Percentiles rank a stretch among this genome's conserved stretches.
These are phyloP conservation scores for Tricladium varicosporioides DNA, from an alignment of 2,329 filamentous ascomycete genomes.

Conservation along the genomic window DNA sequence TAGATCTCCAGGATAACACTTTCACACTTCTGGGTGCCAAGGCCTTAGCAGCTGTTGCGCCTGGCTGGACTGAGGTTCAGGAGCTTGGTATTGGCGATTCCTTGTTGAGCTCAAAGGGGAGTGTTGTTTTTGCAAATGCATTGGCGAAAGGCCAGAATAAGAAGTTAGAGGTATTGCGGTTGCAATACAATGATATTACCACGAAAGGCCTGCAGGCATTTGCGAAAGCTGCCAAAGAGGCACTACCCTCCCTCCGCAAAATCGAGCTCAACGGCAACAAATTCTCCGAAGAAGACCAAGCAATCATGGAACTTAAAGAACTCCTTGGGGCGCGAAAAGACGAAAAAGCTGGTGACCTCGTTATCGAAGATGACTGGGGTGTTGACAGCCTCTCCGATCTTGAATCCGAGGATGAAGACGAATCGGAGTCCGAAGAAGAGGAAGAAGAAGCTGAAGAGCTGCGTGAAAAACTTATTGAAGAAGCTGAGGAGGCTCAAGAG, in stretches of 20 bases:
- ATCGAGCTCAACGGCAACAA: constrained; percentile 97
- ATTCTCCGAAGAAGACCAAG: constrained; percentile 80
- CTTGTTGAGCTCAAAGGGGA: constrained; percentile 75
- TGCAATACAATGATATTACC: constrained; percentile 96
- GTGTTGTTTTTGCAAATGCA: constrained; percentile 68
- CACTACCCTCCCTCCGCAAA: constrained; percentile 74
- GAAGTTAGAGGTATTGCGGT: constrained; percentile 74
- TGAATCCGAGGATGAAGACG: constrained; percentile 67
- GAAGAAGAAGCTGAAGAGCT: constrained; percentile 58
- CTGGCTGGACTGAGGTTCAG: constrained; percentile 70
- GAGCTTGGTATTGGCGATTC: constrained; percentile 92
- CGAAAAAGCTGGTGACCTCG: constrained; percentile 59
- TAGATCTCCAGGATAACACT: constrained; percentile 97
- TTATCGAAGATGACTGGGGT: constrained; percentile 80
- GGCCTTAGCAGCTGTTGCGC: constrained; percentile 72
- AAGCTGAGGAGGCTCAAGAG: constrained; percentile 69
- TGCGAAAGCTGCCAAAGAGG: constrained; percentile 62
- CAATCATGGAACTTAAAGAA: constrained; percentile 65
- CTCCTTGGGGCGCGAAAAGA: constrained; percentile 78
- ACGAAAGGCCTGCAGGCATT: constrained; percentile 70
- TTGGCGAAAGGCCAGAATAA: constrained; percentile 73
- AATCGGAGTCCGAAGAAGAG: constrained; percentile 65
- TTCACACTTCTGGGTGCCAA: constrained; percentile 80
- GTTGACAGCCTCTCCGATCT: constrained; percentile 85
- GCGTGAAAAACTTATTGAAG: constrained; percentile 66